Evolutionary conservation across 768 basidiomycete genomes (phyloP).

Genomic region (Podaxis pistillaris): DNA sequence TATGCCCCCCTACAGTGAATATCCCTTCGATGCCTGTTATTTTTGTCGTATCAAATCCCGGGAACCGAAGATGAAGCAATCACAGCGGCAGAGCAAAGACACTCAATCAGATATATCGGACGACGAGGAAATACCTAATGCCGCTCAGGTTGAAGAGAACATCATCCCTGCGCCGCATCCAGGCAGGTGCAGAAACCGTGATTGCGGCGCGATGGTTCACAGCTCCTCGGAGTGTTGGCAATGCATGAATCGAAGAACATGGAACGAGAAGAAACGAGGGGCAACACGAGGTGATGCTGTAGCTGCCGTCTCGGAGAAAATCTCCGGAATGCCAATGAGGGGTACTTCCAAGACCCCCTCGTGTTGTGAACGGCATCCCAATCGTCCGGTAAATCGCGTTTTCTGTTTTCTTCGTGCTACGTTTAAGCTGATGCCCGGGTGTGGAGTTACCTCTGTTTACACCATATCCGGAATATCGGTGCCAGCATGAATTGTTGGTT

Average conservation of each 20-base stretch:
- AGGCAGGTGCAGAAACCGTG: conserved; percentile 7
- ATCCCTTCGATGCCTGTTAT: neutral
- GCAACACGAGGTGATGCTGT: neutral
- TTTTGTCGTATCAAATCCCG: neutral
- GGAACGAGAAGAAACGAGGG: neutral
- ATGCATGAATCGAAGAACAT: conserved; percentile 9
- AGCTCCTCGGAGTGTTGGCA: conserved; percentile 13
- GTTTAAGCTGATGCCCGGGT: neutral
- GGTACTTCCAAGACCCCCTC: neutral
- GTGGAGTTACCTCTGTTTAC: conserved; percentile 23
- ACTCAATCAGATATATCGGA: neutral
- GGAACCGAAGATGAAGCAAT: neutral
- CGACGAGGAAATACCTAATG: neutral
- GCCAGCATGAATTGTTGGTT: conserved; percentile 25
- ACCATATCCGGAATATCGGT: conserved; percentile 36
- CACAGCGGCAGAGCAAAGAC: too few relatives aligned
- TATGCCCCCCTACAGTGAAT: conserved; percentile 3
- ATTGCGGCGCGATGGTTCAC: neutral
- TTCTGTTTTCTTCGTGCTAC: neutral
- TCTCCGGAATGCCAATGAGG: neutral
- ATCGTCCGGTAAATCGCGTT: conserved; percentile 3
- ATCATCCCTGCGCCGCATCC: neutral
- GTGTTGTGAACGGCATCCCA: conserved; percentile 6
- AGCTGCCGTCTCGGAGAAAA: conserved; percentile 8
- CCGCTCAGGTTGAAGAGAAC: neutral